Evolutionary conservation across 2,329 filamentous ascomycete genomes (phyloP), one percentile per base, ranked within the genome.

Genomic region (Fusarium scirpi): DNA sequence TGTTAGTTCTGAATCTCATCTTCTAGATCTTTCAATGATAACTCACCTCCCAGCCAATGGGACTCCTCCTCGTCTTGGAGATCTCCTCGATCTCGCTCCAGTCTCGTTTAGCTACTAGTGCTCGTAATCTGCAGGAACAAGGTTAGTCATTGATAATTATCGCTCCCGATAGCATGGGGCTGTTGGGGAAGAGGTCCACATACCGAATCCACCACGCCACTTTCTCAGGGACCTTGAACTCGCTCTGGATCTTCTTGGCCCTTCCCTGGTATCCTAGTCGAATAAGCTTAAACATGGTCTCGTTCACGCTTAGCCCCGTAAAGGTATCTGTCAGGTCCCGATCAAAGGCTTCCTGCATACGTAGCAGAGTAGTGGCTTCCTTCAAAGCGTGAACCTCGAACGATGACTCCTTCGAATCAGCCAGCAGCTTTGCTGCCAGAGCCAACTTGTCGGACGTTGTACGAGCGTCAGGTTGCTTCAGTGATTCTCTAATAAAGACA

Each of bases 1-100:
- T 65, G 69, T 75, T 57, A 76, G 72, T 53, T n/a, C 38, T 18
- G 22, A 9, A 40, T 58, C 30, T 48, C 34, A 32, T 40, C 40
- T 32, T 27, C 52, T 29, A 48, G 25, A 48, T 40, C 22, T 30
- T 15, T 34, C 34, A 38, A 22, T 32, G 43, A 9, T 29, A 66
- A 82, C 89, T 85, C 81, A 94, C 92, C 88, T 97, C 94, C 96
- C 96, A 99, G 13, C 95, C 95, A 78, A 99, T 98, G 1, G 95
- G 93, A 62, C 92, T 96, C 80, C 94, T 97, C 77, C 92, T 89
- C 76, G 86, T 87, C 77, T 91, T 92, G 38, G 89, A 88, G 73
- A 94, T 88, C 73, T 98, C 94, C 79, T 98, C 94, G 62, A 99
- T 87, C 78, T 98, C 95, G 54, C 89, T 90, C 94, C 94, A 99